Conservation (phyloP, 139 green algal species). For the Chlorella ohadii region DNA sequence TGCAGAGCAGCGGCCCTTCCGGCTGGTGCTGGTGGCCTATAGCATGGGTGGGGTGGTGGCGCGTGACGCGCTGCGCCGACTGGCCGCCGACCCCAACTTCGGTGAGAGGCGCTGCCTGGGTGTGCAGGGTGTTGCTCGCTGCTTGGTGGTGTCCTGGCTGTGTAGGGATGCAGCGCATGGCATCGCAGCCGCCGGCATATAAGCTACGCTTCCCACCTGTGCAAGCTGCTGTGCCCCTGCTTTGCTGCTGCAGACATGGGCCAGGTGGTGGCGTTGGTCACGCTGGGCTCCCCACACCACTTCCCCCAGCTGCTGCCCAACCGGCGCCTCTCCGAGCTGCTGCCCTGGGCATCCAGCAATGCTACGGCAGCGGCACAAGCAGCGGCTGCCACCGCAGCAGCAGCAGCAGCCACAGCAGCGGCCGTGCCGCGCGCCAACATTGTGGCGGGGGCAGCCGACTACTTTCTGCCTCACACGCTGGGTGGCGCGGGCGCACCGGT, state of each 20-base stretch:
- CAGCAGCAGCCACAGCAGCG: neutral
- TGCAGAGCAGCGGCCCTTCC: constrained; percentile 12
- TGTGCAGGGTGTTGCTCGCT: no score
- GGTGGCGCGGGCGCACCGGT: neutral
- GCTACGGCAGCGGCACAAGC: neutral
- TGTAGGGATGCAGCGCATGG: neutral
- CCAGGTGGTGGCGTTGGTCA: constrained; percentile 8
- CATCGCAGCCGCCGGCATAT: no score
- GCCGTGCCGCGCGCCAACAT: constrained; percentile 3
- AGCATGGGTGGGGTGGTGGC: constrained; percentile 40
- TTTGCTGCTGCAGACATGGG: constrained; percentile 8
- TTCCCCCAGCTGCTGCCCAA: constrained; percentile 22
- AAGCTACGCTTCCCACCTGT: no score
- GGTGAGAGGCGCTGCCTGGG: constrained; percentile 6
- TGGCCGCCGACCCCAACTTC: neutral
- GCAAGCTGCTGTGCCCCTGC: neutral
- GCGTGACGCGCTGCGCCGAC: neutral
- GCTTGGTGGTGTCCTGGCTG: neutral
- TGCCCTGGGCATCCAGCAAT: neutral
- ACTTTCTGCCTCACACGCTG: constrained; percentile 7
- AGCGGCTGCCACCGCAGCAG: neutral
- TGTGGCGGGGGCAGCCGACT: constrained; percentile 18
- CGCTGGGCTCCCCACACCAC: constrained; percentile 12
- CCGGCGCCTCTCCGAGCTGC: neutral
- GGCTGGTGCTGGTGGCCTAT: constrained; percentile 27